Base-by-base conservation (phyloP, 2,329 filamentous ascomycete species). In the Fusarium sp. region DNA sequence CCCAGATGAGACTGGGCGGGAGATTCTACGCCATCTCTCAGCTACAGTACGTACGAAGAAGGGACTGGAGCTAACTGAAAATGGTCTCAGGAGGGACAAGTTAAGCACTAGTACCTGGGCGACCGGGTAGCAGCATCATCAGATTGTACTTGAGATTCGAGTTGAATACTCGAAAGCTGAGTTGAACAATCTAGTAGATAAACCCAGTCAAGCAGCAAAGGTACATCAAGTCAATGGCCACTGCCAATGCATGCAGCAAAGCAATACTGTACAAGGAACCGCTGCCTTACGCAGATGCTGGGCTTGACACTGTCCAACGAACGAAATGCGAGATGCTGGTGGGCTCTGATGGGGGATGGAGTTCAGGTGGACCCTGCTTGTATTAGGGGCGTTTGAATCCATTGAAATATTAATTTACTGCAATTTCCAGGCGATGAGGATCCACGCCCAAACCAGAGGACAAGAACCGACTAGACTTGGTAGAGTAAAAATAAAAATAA, bases 301-400 rank as follows among this genome's bases (percentile, higher is more conserved):
- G 47, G 37, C 29, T 57, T 42, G 47, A 42, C 53, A 39, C 37
- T 25, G 37, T 42, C 41, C 53, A 49, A 64, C 58, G 63, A 67
- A 64, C 63, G 58, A 59, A 41, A 58, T 46, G 58, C 51, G 43
- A 53, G 59, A 52, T 65, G 40, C 33, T 52, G 35, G 59, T 68
- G 60, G 64, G 41, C 55, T 59, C 36, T 55, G 42, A 64, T 65
- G 60, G 40, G 40, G 51, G 51, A 63, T 51, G 40, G 63, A 53
- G 51, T 43, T 36, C 14, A n/a, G 36, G 48, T 66, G 66, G 66
- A 43, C 48, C 66, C 56, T 59, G 52, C 58, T 63, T 63, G 48
- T 66, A 68, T 66, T 69, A 58, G 66, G 66, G 66, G 65, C 60
- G 31, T 60, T 69, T 60, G 59, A 59, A 54, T 64, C 67, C 53